Conservation (phyloP, 805 yeast genomes). For the Sungouiella thailandica region DNA sequence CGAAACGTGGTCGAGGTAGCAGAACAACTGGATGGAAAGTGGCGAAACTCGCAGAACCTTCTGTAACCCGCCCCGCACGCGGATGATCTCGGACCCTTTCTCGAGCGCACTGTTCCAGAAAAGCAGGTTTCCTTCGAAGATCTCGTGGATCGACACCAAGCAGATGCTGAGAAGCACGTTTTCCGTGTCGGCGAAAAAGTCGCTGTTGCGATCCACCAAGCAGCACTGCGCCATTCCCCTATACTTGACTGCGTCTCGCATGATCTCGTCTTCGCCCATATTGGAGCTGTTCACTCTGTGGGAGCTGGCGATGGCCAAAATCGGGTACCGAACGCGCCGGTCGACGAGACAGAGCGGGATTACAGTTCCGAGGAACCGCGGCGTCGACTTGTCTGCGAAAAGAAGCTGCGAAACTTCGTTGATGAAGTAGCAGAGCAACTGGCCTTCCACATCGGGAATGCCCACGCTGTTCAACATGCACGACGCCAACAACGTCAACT, state of each 20-base stretch:
- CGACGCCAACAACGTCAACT: constrained; percentile 3
- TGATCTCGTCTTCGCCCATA: constrained; percentile 1
- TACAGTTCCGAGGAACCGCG: constrained; percentile 17
- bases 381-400: constrained; percentile 20
- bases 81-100: constrained; percentile 17
- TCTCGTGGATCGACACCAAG: constrained; percentile 19
- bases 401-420: constrained; percentile 18
- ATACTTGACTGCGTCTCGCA: constrained; percentile 7
- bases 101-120: constrained; percentile 22
- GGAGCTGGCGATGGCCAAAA: constrained; percentile 22
- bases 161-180: constrained; percentile 16
- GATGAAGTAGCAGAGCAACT: constrained; percentile 17
- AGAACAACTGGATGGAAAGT: constrained; percentile 22
- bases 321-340: constrained; percentile 17
- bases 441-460: constrained; percentile 9
- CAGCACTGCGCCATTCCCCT: constrained; percentile 13
- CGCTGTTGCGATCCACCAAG: constrained; percentile 5
- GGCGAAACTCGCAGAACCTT: constrained; percentile 15
- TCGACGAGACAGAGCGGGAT: constrained; percentile 18
- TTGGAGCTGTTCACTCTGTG: constrained; percentile 12
- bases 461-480: constrained; percentile 5
- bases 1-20: constrained; percentile 23
- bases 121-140: constrained; percentile 21
- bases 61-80: constrained; percentile 19
- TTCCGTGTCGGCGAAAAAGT: constrained; percentile 11